Evolutionary conservation across 139 green algal genomes (phyloP), one percentile per base, ranked within the genome.

Genomic region (Marvania coccoides): DNA sequence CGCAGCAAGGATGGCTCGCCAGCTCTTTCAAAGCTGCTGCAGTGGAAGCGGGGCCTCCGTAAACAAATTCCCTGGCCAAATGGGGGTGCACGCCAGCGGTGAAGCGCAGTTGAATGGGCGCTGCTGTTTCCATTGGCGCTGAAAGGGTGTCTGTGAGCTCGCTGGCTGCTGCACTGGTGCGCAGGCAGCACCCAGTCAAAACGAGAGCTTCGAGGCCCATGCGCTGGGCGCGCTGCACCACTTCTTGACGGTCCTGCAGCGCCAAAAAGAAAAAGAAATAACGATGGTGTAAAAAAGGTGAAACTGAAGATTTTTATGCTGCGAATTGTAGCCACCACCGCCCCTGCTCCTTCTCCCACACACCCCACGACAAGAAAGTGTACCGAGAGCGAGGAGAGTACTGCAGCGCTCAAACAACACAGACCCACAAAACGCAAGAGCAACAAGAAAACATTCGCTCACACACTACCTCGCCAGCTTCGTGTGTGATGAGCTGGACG

Each of bases 21-120:
- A 91, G 61, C 23, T 70, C 13, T 8, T 64, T 48, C 51, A 93
- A 73, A 26, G 67, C 29, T 0, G 24, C 28, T 31, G 88, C 23
- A 0, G 82, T 93, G 19, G 2, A 3, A 0, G 55, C 66, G 24
- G 69, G 60, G 42, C 81, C 89, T 26, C 70, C n/a, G 67, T 80
- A 37, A 26, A 2, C 34, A 37, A 30, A 24, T 34, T 71, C 74
- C 81, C 91, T 93, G 7, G 86, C 86, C 24, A 84, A 77, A 71
- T 93, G 86, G 0, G 83, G 85, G 57, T 93, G 86, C 38, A 91
- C 83, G 3, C 86, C 86, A 3, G 82, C 81, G 5, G 86, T 91
- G 73, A 89, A 90, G 48, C 76, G 85, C 19, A 92, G 75, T 15
- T 70, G 63, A 30, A 54, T 73, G n/a, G 30, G 35, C 54, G 35